Evolutionary conservation across 2,329 filamentous ascomycete genomes (phyloP), one percentile per base, ranked within the genome.

Genomic region (Cytospora mali): DNA sequence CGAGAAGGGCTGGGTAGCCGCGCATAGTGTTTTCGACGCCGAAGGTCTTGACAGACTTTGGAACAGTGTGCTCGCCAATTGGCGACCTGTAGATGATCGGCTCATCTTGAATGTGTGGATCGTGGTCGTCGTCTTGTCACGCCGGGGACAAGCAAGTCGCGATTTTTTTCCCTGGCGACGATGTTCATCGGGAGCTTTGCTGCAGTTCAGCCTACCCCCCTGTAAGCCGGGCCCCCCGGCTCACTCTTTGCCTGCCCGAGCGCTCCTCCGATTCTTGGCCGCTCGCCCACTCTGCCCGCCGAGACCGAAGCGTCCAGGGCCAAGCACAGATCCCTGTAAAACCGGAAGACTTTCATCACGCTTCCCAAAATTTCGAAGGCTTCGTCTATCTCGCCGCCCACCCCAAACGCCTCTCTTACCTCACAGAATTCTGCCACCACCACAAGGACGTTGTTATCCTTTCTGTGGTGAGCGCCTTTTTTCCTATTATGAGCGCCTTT

Each of bases 401-500:
- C 39, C n/a, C 9, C n/a, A 42, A 48, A 23, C 39, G 35, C 39
- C 27, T 54, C 25, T 31, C 25, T n/a, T 39, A 35, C 33, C 49
- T 42, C 46, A 35, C 39, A 39, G 57, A 28, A 29, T 60, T 39
- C 46, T 16, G 49, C 62, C 56, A 54, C 53, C 55, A 54, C 35
- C 48, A 42, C 35, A 35, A 58, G 51, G 28, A 54, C 29, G 35
- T 48, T n/a, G 14, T 31, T 28, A 27, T 29, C 46, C 25, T 70
- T 71, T 68, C 66, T 63, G 61, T 66, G 64, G 66, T 68, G 66
- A 65, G 64, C 60, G 25, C 21, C 33, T 68, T 69, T 61, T 64
- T 53, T n/a, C n/a, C 65, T 70, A 79, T 71, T 55, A 84, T 84
- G 82, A 79, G 76, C 70, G 76, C 78, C 63, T 69, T 82, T 62